Base-by-base conservation (phyloP, 768 basidiomycete species). In the Tulasnella sp. region DNA sequence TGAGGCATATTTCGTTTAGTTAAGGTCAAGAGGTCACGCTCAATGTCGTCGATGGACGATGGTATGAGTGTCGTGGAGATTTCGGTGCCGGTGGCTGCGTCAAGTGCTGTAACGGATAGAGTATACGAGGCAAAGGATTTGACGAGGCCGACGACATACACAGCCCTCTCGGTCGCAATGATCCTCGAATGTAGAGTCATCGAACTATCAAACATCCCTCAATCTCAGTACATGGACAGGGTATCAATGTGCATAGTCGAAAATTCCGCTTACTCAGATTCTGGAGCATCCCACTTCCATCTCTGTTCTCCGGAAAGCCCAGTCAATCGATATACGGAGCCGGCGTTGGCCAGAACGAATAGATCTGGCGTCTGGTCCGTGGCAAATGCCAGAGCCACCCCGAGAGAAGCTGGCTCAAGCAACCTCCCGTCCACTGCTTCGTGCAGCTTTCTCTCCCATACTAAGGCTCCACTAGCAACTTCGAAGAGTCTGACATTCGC, bases 201-300 rank as follows among this genome's bases (percentile, higher is more conserved):
- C 1, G 82, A 81, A 19, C 90, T 92, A 63, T 60, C 60, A 59
- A 27, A 45, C 31, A 24, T 29, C n/a, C n/a, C n/a, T n/a, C n/a
- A n/a, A n/a, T n/a, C n/a, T n/a, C n/a, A n/a, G n/a, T n/a, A n/a
- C n/a, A n/a, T n/a, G n/a, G n/a, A n/a, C n/a, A n/a, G n/a, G n/a
- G n/a, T n/a, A 25, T 24, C 46, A 12, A 15, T 49, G 17, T 41
- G 10, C 17, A 43, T 10, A 25, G 21, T 9, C 11, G 12, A 25
- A 12, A 59, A 45, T 41, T 1, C 4, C 22, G 72, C 81, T 63
- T 65, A 89, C 87, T 75, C 77, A 50, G 82, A 77, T 66, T 87
- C 85, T 12, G 75, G 73, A 22, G 82, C 76, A n/a, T 74, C 75
- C 85, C 88, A 92, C 1, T 70, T 73, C 92, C 91, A 94, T 24